Percentiles rank a stretch among this genome's conserved stretches.
phyloP scores from a whole-genome alignment of 176 grass and related monocot genomes.

The Pontederia paniculata region DNA sequence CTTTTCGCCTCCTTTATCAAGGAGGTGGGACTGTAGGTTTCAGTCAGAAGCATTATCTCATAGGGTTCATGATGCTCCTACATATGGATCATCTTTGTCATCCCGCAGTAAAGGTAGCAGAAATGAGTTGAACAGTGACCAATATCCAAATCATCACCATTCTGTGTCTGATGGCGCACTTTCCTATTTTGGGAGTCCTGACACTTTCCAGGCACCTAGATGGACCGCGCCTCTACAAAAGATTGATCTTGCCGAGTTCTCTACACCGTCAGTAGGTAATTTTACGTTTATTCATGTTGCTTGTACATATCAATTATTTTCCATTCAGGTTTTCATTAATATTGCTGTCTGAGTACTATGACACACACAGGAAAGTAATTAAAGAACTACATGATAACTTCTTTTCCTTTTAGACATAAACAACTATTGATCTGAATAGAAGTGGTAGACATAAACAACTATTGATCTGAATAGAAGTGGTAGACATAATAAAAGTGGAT shows the following conservation, averaged over 20 bases:
- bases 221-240: conserved; percentile 81
- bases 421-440: no score
- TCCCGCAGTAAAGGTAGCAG: conserved; percentile 57
- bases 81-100: conserved; percentile 43
- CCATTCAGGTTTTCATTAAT: no score
- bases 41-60: conserved; percentile 50
- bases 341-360: no score
- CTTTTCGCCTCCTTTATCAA: conserved; percentile 72
- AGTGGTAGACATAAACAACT: no score
- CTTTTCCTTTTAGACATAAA: no score
- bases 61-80: conserved; percentile 46
- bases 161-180: conserved; percentile 88
- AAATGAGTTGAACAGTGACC: conserved; percentile 50
- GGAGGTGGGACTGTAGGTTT: conserved; percentile 63
- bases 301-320: no score
- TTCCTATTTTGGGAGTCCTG: conserved; percentile 86
- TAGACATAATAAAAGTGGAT: no score
- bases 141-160: conserved; percentile 52
- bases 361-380: no score
- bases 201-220: conserved; percentile 56
- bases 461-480: no score
- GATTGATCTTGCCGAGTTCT: conserved; percentile 85
- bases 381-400: no score
- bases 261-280: conserved; percentile 68
- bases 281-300: neutral